Evolutionary conservation across 257 asterid genomes (phyloP), one percentile per base, ranked within the genome.

Genomic region (Hygrophila difformis): DNA sequence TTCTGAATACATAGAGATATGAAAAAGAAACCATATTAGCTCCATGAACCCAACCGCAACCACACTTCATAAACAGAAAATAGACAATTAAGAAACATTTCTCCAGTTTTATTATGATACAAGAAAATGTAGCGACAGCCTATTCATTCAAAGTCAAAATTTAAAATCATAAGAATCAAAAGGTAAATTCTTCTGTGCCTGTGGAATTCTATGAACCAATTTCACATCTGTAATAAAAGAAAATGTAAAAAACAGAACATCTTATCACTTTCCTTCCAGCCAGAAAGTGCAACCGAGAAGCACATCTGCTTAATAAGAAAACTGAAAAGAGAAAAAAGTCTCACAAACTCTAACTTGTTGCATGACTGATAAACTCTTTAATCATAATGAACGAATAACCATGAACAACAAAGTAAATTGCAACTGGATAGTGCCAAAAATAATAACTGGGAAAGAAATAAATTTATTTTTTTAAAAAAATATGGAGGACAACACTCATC

Each of bases 1-100:
- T 66, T 59, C 99, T 91, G 78, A 53, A 49, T 59, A n/a, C n/a
- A n/a, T n/a, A 62, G 24, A 42, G 18, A 62, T 31, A 40, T 22
- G 47, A 61, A 19, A 12, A 41, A 39, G 15, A 8, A 8, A 5
- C 12, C 19, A 53, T 43, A 52, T 54, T 23, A 57, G 44, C 38
- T 40, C n/a, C 15, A 56, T 8, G 20, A 47, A 39, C 38, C 26
- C 37, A 5, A 33, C 3, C 10, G 12, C 12, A 5, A 12, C 37
- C 12, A 5, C 3, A 33, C 10, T 33, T 4, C 37, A 33, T 1
- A 33, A 4, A 33, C 8, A 33, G 4, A 26, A n/a, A 3, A 26
- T 26, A 26, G 31, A 26, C 31, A 26, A 26, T n/a, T n/a, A n/a
- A n/a, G 31, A 26, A 8, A 1, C 31, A 26, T 26, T 8, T 26